Evolutionary conservation across 148 eudicot species (phyloP).

Genomic region (Linanthus parryae): DNA sequence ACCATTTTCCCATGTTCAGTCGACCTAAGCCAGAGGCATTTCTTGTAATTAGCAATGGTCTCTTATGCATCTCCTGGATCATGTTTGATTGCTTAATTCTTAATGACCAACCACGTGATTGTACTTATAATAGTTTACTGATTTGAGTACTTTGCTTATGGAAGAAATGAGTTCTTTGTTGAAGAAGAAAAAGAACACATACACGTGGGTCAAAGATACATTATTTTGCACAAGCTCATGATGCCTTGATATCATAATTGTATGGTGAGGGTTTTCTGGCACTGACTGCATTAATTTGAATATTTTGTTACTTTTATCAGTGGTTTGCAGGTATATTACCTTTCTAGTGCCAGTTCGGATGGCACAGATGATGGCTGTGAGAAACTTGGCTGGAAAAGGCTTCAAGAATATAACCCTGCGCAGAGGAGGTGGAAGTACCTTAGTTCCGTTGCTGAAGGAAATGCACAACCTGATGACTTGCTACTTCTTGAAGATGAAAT

Average conservation of each 20-base stretch:
- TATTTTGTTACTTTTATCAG: slow-evolving; percentile 36
- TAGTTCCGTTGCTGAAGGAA: slow-evolving; percentile 47
- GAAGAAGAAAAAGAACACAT: neutral
- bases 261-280: too few relatives aligned
- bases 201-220: too few relatives aligned
- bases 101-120: too few relatives aligned
- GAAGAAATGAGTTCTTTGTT: neutral
- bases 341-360: slow-evolving; percentile 62
- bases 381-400: slow-evolving; percentile 79
- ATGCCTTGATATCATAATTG: too few relatives aligned
- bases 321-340: slow-evolving; percentile 86
- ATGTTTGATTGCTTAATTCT: too few relatives aligned
- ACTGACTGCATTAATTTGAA: slow-evolving; percentile 10
- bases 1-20: too few relatives aligned
- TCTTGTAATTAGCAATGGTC: too few relatives aligned
- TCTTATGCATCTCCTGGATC: too few relatives aligned
- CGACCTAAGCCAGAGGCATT: too few relatives aligned
- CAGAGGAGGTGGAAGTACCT: slow-evolving; percentile 76
- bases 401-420: slow-evolving; percentile 70
- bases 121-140: too few relatives aligned
- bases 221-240: too few relatives aligned
- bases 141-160: too few relatives aligned
- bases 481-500: slow-evolving; percentile 51
- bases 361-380: slow-evolving; percentile 78
- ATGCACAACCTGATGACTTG: slow-evolving; percentile 32